Evolutionary conservation across 495 filamentous ascomycete species (phyloP), one percentile per base, ranked within the genome.

Genomic region (Aspergillus cavernicola): DNA sequence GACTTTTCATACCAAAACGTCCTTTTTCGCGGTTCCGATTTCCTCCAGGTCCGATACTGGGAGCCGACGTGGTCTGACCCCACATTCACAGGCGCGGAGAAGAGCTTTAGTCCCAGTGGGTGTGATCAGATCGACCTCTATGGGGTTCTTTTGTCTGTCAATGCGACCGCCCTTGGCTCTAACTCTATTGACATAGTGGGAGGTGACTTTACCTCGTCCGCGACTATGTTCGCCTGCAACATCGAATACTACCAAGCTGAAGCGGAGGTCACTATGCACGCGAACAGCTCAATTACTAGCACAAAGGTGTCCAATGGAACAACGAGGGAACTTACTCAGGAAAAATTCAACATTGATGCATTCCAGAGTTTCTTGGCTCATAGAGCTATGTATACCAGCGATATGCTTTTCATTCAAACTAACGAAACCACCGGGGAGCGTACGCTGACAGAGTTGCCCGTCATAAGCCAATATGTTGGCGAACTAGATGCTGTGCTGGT

Each of bases 31-130:
- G 26, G 37, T 11, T 68, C 66, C 16, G 65, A 74, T 38, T 71
- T 66, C 23, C 56, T 73, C 8, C 71, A 74, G 24, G 53, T 72
- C 15, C 66, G 71, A 2, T 74, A 74, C 41, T 74, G 71, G 71
- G 71, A 74, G 39, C 71, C 71, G 6, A 63, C 59, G 1, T 54
- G 42, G 46, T 47, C 48, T 29, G 54, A 43, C 56, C 39, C 38
- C 29, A 52, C 13, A 36, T 64, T 35, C 41, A 35, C 23, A 3
- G 20, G 45, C 19, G 41, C 31, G 8, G 19, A 59, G 31, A 58
- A 60, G 23, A 64, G 65, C 1, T 74, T 74, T 29, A 62, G 49
- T 0, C 38, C 65, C 1, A 58, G 52, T 19, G 65, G 69, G 11
- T 72, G 71, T 46, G 58, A 66, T 13, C 67, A 59, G 0, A 68